A percentile compares a stretch with the other conserved stretches of the same genome.
These are phyloP conservation scores for Fusarium nematophilum DNA, from an alignment of 2,329 filamentous ascomycete species.

Conservation along the genomic window DNA sequence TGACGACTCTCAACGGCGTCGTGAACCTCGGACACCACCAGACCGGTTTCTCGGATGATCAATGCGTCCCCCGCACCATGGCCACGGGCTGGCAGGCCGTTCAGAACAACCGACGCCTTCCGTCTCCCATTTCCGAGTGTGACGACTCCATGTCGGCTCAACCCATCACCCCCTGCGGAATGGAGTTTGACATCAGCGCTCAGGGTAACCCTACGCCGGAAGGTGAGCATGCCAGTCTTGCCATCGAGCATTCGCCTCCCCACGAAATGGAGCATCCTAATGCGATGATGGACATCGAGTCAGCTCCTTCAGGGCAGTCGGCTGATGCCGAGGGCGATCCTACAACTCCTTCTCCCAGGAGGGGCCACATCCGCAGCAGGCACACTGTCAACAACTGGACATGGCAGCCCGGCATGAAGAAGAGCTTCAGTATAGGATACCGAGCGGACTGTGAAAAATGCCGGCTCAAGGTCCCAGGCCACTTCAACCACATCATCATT, in stretches of 20 bases:
- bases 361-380: constrained; percentile 67
- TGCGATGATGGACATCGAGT: constrained; percentile 52
- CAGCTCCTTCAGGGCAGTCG: constrained; percentile 36
- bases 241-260: constrained; percentile 39
- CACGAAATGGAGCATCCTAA: constrained; percentile 56
- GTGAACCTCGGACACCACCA: constrained; percentile 56
- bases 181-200: constrained; percentile 49
- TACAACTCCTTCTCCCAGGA: constrained; percentile 60
- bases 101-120: constrained; percentile 65
- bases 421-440: constrained; percentile 82
- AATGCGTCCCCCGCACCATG: constrained; percentile 62
- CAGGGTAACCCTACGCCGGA: constrained; percentile 48
- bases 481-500: constrained; percentile 83
- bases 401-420: constrained; percentile 72
- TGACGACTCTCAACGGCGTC: constrained; percentile 49
- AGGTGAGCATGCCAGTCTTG: constrained; percentile 26
- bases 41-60: constrained; percentile 53
- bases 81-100: constrained; percentile 63
- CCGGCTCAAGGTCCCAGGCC: constrained; percentile 77
- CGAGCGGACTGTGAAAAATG: constrained; percentile 84
- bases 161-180: constrained; percentile 45
- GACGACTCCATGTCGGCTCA: constrained; percentile 60
- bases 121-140: constrained; percentile 70
- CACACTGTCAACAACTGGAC: constrained; percentile 72
- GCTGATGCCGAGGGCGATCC: constrained; percentile 51